Evolutionary conservation across 495 filamentous ascomycete genomes (phyloP).

Genomic region (Penicillium ochrochloron): DNA sequence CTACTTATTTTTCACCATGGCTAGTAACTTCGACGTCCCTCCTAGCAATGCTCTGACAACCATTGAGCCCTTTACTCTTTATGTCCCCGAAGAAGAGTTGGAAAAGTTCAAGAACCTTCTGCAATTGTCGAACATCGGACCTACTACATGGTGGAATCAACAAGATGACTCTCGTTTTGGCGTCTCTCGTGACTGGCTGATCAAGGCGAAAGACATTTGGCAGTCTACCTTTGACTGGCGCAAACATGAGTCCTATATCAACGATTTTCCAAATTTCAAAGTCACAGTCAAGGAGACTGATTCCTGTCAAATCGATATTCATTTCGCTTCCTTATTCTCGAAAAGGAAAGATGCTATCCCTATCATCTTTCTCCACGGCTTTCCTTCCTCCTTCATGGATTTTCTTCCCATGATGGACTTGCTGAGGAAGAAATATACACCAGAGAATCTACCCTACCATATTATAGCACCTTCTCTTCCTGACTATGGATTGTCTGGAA

Average conservation of each 20-base stretch:
- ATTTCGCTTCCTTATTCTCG: conserved; percentile 61
- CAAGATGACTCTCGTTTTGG: conserved; percentile 14
- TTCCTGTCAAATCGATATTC: conserved; percentile 45
- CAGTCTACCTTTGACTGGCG: conserved; percentile 36
- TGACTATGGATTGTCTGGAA: conserved; percentile 56
- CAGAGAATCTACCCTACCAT: conserved; percentile 59
- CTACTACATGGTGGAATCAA: conserved; percentile 20
- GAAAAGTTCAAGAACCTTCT: conserved; percentile 15
- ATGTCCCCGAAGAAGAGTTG: conserved; percentile 9
- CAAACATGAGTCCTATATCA: conserved; percentile 53
- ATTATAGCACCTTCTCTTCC: conserved; percentile 62
- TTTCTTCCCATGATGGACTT: conserved; percentile 39
- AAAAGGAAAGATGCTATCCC: conserved; percentile 56
- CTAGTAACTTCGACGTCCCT: conserved; percentile 10
- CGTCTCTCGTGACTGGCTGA: conserved; percentile 22
- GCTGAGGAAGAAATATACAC: conserved; percentile 51
- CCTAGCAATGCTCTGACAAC: conserved; percentile 1
- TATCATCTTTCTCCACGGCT: conserved; percentile 56
- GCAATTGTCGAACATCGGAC: conserved; percentile 16
- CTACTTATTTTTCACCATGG: conserved; percentile 8
- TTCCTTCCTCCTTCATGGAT: conserved; percentile 44
- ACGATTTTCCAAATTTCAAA: conserved; percentile 61
- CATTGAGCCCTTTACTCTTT: conserved; percentile 8
- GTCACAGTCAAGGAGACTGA: conserved; percentile 42
- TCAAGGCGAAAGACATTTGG: conserved; percentile 24